Percentiles rank a stretch among this genome's conserved stretches.
phyloP scores from a whole-genome alignment of 208 protist species.

The Crithidia mellificae region DNA sequence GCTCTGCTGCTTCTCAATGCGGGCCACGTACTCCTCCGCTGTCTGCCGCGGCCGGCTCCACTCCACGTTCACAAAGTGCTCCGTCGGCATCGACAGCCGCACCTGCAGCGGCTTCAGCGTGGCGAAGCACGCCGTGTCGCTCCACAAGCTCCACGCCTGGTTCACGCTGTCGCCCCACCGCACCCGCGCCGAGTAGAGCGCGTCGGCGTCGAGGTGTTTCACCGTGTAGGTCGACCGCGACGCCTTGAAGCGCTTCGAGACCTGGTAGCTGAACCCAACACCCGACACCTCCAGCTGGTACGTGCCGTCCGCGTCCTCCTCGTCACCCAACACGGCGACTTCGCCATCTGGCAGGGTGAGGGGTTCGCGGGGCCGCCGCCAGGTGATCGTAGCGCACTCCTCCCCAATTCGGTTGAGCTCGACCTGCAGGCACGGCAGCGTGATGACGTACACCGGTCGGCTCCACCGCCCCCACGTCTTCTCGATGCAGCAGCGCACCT shows the following conservation, averaged over 20 bases:
- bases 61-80: conserved; percentile 81
- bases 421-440: conserved; percentile 76
- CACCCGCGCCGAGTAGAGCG: conserved; percentile 76
- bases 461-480: conserved; percentile 90
- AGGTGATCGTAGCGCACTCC: conserved; percentile 72
- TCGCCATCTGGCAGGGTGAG: conserved; percentile 67
- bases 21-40: conserved; percentile 56
- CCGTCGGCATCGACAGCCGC: conserved; percentile 42
- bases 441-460: conserved; percentile 70
- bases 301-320: conserved; percentile 47
- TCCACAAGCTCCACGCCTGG: conserved; percentile 74
- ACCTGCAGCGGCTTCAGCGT: conserved; percentile 82
- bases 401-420: conserved; percentile 74
- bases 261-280: conserved; percentile 57
- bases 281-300: conserved; percentile 85
- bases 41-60: conserved; percentile 77
- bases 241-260: conserved; percentile 80
- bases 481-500: conserved; percentile 81
- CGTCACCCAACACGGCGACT: conserved; percentile 49
- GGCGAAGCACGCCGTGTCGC: conserved; percentile 67
- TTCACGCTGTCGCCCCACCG: conserved; percentile 60
- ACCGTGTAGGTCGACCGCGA: conserved; percentile 65
- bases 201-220: conserved; percentile 76
- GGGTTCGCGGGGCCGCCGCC: conserved; percentile 57
- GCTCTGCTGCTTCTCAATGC: conserved; percentile 33